phyloP scores from a whole-genome alignment of 495 filamentous ascomycete species.

The Trichoderma erinaceum region DNA sequence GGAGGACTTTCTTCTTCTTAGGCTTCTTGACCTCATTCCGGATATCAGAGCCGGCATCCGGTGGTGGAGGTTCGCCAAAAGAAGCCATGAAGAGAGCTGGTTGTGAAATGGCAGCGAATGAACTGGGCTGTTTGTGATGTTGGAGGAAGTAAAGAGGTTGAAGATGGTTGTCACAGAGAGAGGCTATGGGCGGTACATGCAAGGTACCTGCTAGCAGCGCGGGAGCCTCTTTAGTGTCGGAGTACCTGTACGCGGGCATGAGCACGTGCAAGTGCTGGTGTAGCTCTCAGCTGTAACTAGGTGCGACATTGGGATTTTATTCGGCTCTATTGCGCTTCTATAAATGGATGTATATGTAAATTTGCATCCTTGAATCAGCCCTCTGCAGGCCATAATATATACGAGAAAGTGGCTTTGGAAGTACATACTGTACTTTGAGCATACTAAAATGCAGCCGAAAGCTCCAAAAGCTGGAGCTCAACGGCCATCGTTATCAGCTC shows the following conservation, averaged over 20 bases:
- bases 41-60: constrained; percentile 20
- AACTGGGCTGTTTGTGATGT: background rate
- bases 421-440: no score
- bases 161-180: background rate
- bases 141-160: background rate
- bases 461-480: background rate
- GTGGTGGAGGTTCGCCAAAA: background rate
- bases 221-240: background rate
- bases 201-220: background rate
- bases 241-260: background rate
- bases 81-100: constrained; percentile 12
- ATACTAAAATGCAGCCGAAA: background rate
- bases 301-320: background rate
- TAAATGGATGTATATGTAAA: background rate
- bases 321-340: background rate
- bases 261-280: constrained; percentile 2
- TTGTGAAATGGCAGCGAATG: background rate
- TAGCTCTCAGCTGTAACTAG: background rate
- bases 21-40: constrained; percentile 46
- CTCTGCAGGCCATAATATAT: background rate
- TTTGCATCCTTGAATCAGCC: background rate
- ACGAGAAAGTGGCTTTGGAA: no score
- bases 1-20: constrained; percentile 56
- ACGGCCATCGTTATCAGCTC: background rate
- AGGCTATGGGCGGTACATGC: background rate